Conservation (phyloP, 768 basidiomycete genomes). For the Suillus placidus region DNA sequence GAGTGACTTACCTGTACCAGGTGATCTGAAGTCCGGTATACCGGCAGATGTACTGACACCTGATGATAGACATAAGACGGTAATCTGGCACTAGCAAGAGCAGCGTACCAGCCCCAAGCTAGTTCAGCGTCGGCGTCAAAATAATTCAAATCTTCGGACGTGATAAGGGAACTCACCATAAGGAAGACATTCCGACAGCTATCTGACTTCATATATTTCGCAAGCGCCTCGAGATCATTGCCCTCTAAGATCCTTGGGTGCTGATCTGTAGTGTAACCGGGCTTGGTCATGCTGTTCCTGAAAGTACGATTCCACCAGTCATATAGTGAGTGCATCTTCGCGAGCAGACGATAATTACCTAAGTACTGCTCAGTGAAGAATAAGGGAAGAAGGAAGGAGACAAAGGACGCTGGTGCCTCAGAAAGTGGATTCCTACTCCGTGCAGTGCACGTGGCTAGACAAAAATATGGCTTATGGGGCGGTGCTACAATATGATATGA, state of each 20-base stretch:
- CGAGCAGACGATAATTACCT: neutral
- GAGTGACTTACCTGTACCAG: slow-evolving; percentile 67
- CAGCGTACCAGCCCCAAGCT: slow-evolving; percentile 70
- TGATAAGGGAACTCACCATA: slow-evolving; percentile 52
- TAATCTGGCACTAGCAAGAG: neutral
- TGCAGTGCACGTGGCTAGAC: neutral
- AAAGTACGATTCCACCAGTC: slow-evolving; percentile 4
- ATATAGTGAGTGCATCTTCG: slow-evolving; percentile 4
- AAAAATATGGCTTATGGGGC: neutral
- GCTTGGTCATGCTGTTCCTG: slow-evolving; percentile 4
- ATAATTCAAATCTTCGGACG: neutral
- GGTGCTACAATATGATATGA: neutral
- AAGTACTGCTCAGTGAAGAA: neutral
- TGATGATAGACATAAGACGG: slow-evolving; percentile 23
- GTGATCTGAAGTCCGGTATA: slow-evolving; percentile 89
- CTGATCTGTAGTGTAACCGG: slow-evolving; percentile 9
- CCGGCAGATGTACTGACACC: slow-evolving; percentile 81
- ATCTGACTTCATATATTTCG: slow-evolving; percentile 69
- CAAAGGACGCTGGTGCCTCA: neutral
- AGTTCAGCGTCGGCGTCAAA: neutral
- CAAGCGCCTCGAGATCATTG: slow-evolving; percentile 49
- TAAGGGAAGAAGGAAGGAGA: neutral
- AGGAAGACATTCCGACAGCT: slow-evolving; percentile 69
- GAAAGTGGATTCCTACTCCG: neutral
- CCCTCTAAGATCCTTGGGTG: slow-evolving; percentile 31